phyloP scores from a whole-genome alignment of 139 green algal species.

The Ettlia oleoabundans region DNA sequence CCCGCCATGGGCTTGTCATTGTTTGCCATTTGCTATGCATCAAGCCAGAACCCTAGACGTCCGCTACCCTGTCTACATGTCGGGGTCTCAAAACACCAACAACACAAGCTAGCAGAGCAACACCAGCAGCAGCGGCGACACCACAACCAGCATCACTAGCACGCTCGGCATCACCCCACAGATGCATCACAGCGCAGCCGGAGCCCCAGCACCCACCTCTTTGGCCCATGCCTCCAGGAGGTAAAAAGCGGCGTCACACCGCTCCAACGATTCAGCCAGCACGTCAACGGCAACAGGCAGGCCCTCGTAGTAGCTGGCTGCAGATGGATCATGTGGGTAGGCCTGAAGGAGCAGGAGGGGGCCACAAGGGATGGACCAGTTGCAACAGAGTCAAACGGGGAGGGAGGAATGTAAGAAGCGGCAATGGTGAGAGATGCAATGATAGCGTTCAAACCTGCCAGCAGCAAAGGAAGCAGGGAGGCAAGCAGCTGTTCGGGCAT shows the following conservation, averaged over 20 bases:
- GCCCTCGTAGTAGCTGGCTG: background rate
- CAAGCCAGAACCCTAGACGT: no score
- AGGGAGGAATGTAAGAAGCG: background rate
- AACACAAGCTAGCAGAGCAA: no score
- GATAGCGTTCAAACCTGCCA: no score
- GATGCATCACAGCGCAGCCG: background rate
- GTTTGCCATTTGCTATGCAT: no score
- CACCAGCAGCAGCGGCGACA: no score
- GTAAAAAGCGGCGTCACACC: slow-evolving; percentile 23
- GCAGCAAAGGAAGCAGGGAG: no score
- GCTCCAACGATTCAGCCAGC: background rate
- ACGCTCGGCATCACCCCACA: background rate
- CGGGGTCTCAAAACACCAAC: no score
- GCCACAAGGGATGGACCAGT: background rate
- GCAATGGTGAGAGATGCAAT: background rate
- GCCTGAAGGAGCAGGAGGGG: background rate
- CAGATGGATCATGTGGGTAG: background rate
- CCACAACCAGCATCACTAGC: no score
- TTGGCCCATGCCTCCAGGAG: slow-evolving; percentile 40
- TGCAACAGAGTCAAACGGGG: no score
- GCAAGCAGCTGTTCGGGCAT: no score
- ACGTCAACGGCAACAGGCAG: slow-evolving; percentile 32
- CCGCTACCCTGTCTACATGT: no score
- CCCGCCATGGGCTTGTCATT: no score
- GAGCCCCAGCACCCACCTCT: slow-evolving; percentile 5